phyloP scores from a whole-genome alignment of 2,329 filamentous ascomycete genomes.

The Aurifilum marmelostoma region DNA sequence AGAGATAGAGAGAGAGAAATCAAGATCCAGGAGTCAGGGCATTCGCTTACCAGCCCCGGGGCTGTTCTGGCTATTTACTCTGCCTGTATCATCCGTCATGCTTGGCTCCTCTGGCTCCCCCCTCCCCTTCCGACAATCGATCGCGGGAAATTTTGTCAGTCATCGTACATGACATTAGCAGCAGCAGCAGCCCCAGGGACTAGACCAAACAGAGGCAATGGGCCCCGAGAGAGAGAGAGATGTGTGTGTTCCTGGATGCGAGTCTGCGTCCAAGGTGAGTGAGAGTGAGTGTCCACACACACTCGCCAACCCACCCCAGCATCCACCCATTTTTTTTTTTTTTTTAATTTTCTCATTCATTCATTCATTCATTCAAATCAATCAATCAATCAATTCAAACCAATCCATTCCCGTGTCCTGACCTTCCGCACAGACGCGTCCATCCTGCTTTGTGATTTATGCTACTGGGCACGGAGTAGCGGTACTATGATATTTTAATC shows the following conservation, averaged over 20 bases:
- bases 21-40: neutral
- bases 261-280: neutral
- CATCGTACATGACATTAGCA: neutral
- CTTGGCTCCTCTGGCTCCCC: neutral
- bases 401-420: neutral
- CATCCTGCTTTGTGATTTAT: neutral
- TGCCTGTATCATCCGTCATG: neutral
- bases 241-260: neutral
- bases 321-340: neutral
- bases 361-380: neutral
- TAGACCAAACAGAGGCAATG: neutral
- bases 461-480: neutral
- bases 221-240: too few species aligned
- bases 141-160: conserved; percentile 1
- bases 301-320: too few species aligned
- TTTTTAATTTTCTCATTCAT: too few species aligned
- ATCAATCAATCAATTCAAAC: neutral
- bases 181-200: neutral
- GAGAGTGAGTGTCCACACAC: neutral
- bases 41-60: neutral
- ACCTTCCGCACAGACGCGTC: neutral
- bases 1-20: too few species aligned
- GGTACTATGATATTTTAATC: neutral
- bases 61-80: too few species aligned
- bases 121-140: neutral